Percentiles rank a stretch among this genome's conserved stretches.
These are phyloP conservation scores for Metschnikowia kofuensis DNA, from an alignment of 805 yeast species.

Conservation along the genomic window DNA sequence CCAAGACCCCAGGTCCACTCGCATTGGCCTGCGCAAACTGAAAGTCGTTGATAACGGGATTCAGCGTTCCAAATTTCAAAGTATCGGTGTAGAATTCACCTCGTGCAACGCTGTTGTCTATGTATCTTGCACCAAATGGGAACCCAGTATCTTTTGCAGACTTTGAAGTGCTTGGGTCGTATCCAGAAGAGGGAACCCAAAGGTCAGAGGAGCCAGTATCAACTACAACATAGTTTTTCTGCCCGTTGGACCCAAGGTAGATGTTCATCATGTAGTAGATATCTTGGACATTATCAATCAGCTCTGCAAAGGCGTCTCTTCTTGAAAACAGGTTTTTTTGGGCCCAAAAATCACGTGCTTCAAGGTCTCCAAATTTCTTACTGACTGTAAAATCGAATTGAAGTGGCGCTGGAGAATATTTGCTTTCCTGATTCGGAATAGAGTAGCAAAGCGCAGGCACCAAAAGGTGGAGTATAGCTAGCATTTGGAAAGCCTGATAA, in stretches of 20 bases:
- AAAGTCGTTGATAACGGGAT: slow-evolving; percentile 5
- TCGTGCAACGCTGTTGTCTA: slow-evolving; percentile 5
- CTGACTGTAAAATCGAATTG: slow-evolving; percentile 10
- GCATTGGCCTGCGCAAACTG: slow-evolving; percentile 12
- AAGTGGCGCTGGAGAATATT: slow-evolving; percentile 2
- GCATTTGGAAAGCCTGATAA: too few species aligned
- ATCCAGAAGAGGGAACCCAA: slow-evolving; percentile 27
- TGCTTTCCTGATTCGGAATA: background rate
- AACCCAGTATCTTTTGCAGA: slow-evolving; percentile 8
- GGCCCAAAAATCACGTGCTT: slow-evolving; percentile 3
- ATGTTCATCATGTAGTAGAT: slow-evolving; percentile 14
- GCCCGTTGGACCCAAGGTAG: slow-evolving; percentile 15
- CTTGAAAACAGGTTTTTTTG: slow-evolving; percentile 1
- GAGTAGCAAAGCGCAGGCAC: background rate
- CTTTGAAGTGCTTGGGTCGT: slow-evolving; percentile 4
- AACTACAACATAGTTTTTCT: slow-evolving; percentile 29
- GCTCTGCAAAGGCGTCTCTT: slow-evolving; percentile 4
- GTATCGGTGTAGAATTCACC: slow-evolving; percentile 13
- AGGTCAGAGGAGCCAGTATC: slow-evolving; percentile 47
- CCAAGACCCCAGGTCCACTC: slow-evolving; percentile 10
- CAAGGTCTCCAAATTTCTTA: background rate
- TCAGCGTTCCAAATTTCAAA: slow-evolving; percentile 3
- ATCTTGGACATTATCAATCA: slow-evolving; percentile 2
- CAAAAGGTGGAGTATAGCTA: background rate
- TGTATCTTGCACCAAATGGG: slow-evolving; percentile 6